phyloP scores from a whole-genome alignment of 495 filamentous ascomycete genomes.

The Aspergillus nidulans region DNA sequence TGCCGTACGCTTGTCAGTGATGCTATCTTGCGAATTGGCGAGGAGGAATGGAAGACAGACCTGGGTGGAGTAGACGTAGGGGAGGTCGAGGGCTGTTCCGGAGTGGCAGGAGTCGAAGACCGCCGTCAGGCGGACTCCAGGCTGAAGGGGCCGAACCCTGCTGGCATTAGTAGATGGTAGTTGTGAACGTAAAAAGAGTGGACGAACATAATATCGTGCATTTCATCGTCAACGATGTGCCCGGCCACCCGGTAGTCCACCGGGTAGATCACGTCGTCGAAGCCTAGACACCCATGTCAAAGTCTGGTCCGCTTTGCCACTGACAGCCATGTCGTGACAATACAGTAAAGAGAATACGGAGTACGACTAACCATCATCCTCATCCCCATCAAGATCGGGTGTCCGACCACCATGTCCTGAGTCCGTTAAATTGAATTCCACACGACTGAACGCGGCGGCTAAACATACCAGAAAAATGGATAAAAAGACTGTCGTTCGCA shows the following conservation, averaged over 20 bases:
- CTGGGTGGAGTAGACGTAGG: conserved; percentile 93
- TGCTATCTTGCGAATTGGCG: not conserved
- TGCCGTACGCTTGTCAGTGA: not conserved
- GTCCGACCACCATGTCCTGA: conserved; percentile 93
- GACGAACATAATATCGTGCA: conserved; percentile 86
- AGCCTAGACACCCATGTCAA: conserved; percentile 42
- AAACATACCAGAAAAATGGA: conserved; percentile 82
- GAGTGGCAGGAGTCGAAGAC: conserved; percentile 99
- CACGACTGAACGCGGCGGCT: no score
- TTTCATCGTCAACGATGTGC: conserved; percentile 96
- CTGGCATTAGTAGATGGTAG: not conserved
- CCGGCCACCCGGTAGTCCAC: conserved; percentile 85
- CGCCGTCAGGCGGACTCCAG: conserved; percentile 87
- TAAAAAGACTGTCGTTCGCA: conserved; percentile 92
- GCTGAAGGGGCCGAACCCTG: conserved; percentile 66
- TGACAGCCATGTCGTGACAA: no score
- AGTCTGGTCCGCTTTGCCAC: not conserved
- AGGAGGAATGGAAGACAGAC: not conserved
- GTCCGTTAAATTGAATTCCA: not conserved
- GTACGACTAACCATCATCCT: conserved; percentile 60
- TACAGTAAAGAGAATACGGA: not conserved
- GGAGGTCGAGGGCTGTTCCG: conserved; percentile 90
- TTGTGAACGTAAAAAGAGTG: not conserved
- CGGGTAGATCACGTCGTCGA: conserved; percentile 97
- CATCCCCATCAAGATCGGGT: conserved; percentile 90